Evolutionary conservation across 768 basidiomycete genomes (phyloP), one percentile per base, ranked within the genome.

Genomic region (Boletus vermiculosoides): DNA sequence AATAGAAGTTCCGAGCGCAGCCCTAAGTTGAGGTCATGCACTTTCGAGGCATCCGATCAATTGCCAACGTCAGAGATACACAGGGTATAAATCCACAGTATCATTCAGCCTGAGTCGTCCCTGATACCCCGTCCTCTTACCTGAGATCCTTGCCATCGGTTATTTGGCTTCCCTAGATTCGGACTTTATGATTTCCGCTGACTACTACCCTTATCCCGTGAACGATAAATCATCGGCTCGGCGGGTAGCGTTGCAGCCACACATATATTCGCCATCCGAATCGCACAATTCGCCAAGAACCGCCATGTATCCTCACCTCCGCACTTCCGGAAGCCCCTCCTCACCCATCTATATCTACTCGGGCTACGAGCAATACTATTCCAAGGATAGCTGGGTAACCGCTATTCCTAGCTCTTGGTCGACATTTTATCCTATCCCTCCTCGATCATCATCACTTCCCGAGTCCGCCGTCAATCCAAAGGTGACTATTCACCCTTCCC

Each of bases 221-320:
- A 52, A 63, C 61, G 63, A 66, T 62, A 58, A 49, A 59, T 61
- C 70, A 42, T 45, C 69, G 56, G 22, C 54, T 52, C 59, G 60
- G 30, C 65, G 64, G 40, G 55, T 39, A 54, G 51, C 57, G 20
- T 46, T 65, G 58, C 64, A 64, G 12, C 72, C 70, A 5, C 56
- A 72, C 63, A 73, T 72, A 72, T 73, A 65, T 60, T 71, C 60
- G 0, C 61, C 67, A 53, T 62, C 70, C 45, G 62, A 73, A 30
- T 47, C 63, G n/a, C 61, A 63, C 39, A 20, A 18, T 31, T 50
- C 59, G 10, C 63, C 63, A 61, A 55, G 50, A 56, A 58, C 56
- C 56, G 20, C 57, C 63, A 72, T 72, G 71, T 70, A 68, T 16
- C 66, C 72, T n/a, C 63, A 58, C 55, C 54, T 59, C 52, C 64